Evolutionary conservation across 257 asterid genomes (phyloP).

Genomic region (Primulina tabacum): DNA sequence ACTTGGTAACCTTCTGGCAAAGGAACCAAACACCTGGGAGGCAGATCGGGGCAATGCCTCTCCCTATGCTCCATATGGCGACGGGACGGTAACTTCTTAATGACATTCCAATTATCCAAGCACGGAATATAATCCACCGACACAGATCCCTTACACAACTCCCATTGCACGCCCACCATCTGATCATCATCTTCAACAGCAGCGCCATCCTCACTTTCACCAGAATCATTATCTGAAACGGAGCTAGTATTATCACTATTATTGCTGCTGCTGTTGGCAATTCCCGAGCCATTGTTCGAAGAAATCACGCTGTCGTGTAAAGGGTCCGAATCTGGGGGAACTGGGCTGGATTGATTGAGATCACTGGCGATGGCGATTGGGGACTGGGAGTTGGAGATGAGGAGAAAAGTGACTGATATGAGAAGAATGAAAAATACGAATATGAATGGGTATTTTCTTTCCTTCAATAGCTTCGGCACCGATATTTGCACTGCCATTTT

Average conservation of each 20-base stretch:
- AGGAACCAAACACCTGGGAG: slow-evolving; percentile 76
- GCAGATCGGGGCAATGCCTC: slow-evolving; percentile 77
- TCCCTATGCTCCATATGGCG: slow-evolving; percentile 90
- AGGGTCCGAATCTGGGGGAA: not conserved
- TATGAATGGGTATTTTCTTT: slow-evolving; percentile 70
- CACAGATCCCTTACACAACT: slow-evolving; percentile 45
- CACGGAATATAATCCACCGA: slow-evolving; percentile 83
- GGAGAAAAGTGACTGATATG: slow-evolving; percentile 51
- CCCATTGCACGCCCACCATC: slow-evolving; percentile 52
- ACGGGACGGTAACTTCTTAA: slow-evolving; percentile 52
- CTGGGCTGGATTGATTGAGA: slow-evolving; percentile 25
- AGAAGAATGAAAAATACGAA: slow-evolving; percentile 61
- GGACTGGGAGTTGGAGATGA: slow-evolving; percentile 61
- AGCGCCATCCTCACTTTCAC: not conserved
- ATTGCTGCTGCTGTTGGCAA: slow-evolving; percentile 6
- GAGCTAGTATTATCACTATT: not conserved
- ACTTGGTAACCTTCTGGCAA: slow-evolving; percentile 63
- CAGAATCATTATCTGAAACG: not conserved
- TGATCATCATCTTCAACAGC: slow-evolving; percentile 23
- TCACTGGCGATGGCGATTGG: slow-evolving; percentile 43
- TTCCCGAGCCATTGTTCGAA: slow-evolving; percentile 15
- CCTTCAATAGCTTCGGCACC: slow-evolving; percentile 55
- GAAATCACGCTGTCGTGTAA: slow-evolving; percentile 7
- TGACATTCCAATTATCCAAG: slow-evolving; percentile 71
- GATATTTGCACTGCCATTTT: slow-evolving; percentile 47